Evolutionary conservation across 257 asterid genomes (phyloP).

Genomic region (Solanum ossicruentum): DNA sequence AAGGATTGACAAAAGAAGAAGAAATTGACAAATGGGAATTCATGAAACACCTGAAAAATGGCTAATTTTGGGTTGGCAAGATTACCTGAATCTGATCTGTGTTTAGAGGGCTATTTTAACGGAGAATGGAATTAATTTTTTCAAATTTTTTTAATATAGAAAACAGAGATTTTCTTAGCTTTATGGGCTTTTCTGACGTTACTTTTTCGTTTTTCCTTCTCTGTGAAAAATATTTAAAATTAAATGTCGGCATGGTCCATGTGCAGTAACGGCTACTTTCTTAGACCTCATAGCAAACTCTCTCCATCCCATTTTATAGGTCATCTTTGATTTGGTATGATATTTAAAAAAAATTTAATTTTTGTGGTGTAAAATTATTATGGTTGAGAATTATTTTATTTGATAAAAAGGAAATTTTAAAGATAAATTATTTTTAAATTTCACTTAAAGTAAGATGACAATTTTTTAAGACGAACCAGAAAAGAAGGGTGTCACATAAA

Average conservation of each 20-base stretch:
- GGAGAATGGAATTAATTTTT: neutral
- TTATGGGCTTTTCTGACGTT: neutral
- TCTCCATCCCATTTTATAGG: accelerated
- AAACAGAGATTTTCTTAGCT: neutral
- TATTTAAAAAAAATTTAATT: no score
- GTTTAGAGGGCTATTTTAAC: neutral
- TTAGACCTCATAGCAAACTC: neutral
- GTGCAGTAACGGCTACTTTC: neutral
- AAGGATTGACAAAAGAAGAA: neutral
- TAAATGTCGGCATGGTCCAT: neutral
- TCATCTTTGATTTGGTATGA: accelerated
- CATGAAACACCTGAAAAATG: neutral
- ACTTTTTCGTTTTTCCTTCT: neutral
- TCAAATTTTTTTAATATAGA: neutral
- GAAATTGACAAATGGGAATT: neutral
- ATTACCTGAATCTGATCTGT: neutral
- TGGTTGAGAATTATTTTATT: no score
- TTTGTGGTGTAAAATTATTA: no score
- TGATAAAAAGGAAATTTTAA: no score
- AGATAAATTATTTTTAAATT: no score
- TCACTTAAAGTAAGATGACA: no score
- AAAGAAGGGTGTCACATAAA: no score
- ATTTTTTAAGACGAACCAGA: no score
- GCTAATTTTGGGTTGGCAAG: neutral
- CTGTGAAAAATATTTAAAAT: neutral